Evolutionary conservation across 2,329 filamentous ascomycete genomes (phyloP), one percentile per base, ranked within the genome.

Genomic region (Beauveria medogensis): DNA sequence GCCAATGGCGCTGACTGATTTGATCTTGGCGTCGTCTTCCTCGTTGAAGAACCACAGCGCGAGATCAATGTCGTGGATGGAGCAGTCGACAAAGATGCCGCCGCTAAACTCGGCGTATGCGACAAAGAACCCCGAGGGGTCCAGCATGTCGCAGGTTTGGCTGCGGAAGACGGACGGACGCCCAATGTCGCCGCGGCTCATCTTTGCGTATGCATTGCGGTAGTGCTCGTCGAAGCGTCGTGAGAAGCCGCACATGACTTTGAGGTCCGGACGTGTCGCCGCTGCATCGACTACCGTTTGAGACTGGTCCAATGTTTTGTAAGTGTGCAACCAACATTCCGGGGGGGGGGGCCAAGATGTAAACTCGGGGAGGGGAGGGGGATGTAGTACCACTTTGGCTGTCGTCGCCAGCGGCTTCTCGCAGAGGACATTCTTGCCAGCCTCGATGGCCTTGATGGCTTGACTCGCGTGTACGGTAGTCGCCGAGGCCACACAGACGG

Each of bases 41-140:
- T 72, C 67, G 47, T 68, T 69, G 43, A 73, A 70, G 65, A 70
- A 72, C 71, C 71, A 73, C 34, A 73, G 63, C 0, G 71, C 67
- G 34, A 73, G 67, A 55, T 73, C 71, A 53, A 89, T 89, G 66
- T 89, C 87, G 74, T 89, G 87, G 67, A 89, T 84, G 56, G 82
- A 84, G 74, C 83, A 87, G 75, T 89, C 87, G 61, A 89, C 86
- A 66, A 89, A 89, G 69, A 89, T 87, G 24, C 86, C 86, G 40
- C 87, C 86, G 2, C 77, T 82, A 72, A 82, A 85, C 66, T 84
- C 76, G 14, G 86, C 84, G 71, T 89, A 89, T 0, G 34, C 77
- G 59, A 89, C 84, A 70, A 88, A 89, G 77, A 88, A 89, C 55
- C 86, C 86, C 0, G 78, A 78, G 0, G 84, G 82, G 65, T 88